Base-by-base conservation (phyloP, 768 basidiomycete genomes). In the Kwoniella dejecticola region DNA sequence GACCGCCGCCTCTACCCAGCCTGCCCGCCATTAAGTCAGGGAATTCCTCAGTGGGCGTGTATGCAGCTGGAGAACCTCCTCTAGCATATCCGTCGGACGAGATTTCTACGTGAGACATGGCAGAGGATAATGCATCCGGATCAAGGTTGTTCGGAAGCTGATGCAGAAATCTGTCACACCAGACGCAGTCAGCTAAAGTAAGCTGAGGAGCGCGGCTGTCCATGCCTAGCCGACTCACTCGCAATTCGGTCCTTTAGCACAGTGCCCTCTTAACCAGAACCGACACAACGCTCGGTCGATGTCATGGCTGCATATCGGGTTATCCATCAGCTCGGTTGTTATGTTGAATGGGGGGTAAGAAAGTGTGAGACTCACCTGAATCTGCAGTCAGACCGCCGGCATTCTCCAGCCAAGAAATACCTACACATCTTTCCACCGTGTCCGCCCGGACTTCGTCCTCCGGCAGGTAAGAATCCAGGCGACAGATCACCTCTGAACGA, bases 181-280 rank as follows among this genome's bases (percentile, higher is more conserved):
- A n/a, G n/a, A 21, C 23, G 36, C 23, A 63, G 65, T 60, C 57
- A 57, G 45, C 30, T 40, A n/a, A n/a, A n/a, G n/a, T n/a, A n/a
- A n/a, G n/a, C n/a, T n/a, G n/a, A n/a, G n/a, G n/a, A n/a, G n/a
- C n/a, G n/a, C n/a, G n/a, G n/a, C n/a, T n/a, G n/a, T n/a, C n/a
- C 17, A 2, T 17, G 7, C 2, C 10, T 26, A 8, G 17, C 19
- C 19, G 23, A 76, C 72, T 71, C 57, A 76, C 80, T 97, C 96
- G 85, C 94, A 98, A 66, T 84, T 86, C 59, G 95, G 93, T 56
- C 93, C 90, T 79, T 99, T 99, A 29, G 94, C 91, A 74, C 96
- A 99, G 45, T 92, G 92, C 4, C 95, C 95, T 52, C 94, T 86
- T 29, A 99, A 84, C 96, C 96, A 99, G 82, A 99, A 99, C 33